A percentile compares a stretch with the other conserved stretches of the same genome.
Evolutionary conservation across 805 yeast genomes (phyloP).

Genomic region (Suhomyces sp.): DNA sequence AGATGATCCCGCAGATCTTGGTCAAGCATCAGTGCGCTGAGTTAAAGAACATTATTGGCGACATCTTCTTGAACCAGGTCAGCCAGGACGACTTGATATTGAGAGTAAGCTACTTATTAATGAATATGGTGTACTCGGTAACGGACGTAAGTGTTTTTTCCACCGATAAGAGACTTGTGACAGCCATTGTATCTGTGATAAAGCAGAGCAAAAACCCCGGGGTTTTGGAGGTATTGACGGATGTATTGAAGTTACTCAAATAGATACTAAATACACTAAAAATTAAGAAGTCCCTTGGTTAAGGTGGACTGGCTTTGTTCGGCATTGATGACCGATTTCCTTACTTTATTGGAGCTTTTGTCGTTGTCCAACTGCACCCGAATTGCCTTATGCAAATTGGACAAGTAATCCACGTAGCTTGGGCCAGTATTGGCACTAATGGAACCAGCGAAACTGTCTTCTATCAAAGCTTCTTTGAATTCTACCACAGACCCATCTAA

Average conservation of each 20-base stretch:
- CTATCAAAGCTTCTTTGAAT: conserved; percentile 63
- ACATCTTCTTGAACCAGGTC: conserved; percentile 23
- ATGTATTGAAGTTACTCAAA: conserved; percentile 12
- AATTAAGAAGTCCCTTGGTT: conserved; percentile 39
- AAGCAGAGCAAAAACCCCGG: conserved; percentile 8
- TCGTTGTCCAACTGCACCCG: conserved; percentile 51
- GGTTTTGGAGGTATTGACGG: conserved; percentile 12
- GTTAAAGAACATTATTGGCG: conserved; percentile 17
- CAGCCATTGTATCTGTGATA: background rate
- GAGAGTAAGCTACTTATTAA: conserved; percentile 23
- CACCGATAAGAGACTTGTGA: conserved; percentile 6
- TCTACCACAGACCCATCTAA: conserved; percentile 54
- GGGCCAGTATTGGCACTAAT: conserved; percentile 37
- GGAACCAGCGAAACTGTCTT: conserved; percentile 55
- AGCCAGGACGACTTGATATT: conserved; percentile 24
- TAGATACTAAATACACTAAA: conserved; percentile 14
- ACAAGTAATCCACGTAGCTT: conserved; percentile 65
- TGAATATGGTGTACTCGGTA: conserved; percentile 19
- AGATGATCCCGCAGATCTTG: conserved; percentile 30
- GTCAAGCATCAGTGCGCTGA: conserved; percentile 12
- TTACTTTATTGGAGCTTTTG: conserved; percentile 27
- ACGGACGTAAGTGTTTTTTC: conserved; percentile 3
- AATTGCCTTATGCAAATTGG: conserved; percentile 63
- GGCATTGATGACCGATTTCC: conserved; percentile 24
- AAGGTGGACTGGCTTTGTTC: conserved; percentile 30